Conservation (phyloP, 257 asterid genomes). For the Osmanthus fragrans region DNA sequence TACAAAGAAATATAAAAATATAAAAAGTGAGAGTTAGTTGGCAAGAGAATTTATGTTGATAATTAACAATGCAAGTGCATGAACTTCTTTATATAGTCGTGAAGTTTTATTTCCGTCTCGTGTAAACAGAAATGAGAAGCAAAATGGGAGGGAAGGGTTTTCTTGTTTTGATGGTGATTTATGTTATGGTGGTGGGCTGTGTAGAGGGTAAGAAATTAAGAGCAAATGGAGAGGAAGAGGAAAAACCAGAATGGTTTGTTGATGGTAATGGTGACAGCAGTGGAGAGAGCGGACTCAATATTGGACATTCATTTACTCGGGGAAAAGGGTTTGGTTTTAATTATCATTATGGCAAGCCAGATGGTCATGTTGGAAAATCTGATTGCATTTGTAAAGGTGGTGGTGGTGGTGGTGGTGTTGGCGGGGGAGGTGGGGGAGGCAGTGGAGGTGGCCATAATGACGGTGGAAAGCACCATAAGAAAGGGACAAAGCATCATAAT, state of each 20-base stretch:
- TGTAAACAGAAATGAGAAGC: neutral
- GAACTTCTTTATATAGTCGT: conserved; percentile 15
- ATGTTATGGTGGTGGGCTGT: conserved; percentile 36
- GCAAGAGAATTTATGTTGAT: conserved; percentile 27
- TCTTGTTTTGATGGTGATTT: conserved; percentile 28
- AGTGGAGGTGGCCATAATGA: conserved; percentile 12
- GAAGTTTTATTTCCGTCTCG: conserved; percentile 19
- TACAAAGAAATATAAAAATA: conserved; percentile 15
- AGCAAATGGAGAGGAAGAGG: conserved; percentile 12
- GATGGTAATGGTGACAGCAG: conserved; percentile 14
- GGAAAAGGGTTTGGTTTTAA: conserved; percentile 23
- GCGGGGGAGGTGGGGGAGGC: conserved; percentile 15
- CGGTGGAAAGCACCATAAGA: conserved; percentile 19
- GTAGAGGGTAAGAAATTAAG: conserved; percentile 35
- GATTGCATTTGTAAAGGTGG: conserved; percentile 37
- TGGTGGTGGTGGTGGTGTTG: conserved; percentile 10
- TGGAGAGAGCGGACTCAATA: neutral
- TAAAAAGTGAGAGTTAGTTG: conserved; percentile 32
- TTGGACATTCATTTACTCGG: neutral
- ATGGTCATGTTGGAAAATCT: conserved; percentile 21
- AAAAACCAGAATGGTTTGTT: conserved; percentile 23
- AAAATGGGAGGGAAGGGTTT: conserved; percentile 34
- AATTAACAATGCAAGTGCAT: conserved; percentile 24
- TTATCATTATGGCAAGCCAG: conserved; percentile 19
- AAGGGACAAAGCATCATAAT: conserved; percentile 17